These are phyloP conservation scores for Leishmania turanica DNA, from an alignment of 208 protist genomes.

Conservation along the genomic window DNA sequence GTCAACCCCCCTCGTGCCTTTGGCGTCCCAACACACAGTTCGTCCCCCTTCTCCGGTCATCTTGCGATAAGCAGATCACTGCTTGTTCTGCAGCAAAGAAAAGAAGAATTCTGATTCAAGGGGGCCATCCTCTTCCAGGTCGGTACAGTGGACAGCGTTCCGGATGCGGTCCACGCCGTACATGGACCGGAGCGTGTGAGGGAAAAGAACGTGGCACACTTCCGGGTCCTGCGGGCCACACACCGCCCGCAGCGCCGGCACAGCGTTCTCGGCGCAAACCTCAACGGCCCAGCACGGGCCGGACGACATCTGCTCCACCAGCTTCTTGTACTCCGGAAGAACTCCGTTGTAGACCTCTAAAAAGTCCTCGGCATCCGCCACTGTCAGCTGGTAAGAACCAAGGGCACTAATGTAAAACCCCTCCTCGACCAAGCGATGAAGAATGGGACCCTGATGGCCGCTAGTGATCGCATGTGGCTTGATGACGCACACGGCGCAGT, in stretches of 20 bases:
- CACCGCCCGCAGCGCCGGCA: slow-evolving; percentile 78
- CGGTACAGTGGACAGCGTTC: slow-evolving; percentile 96
- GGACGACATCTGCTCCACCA: slow-evolving; percentile 93
- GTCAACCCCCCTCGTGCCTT: not conserved
- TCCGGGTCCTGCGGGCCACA: slow-evolving; percentile 93
- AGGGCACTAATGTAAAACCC: slow-evolving; percentile 94
- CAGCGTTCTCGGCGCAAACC: slow-evolving; percentile 88
- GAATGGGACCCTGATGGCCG: slow-evolving; percentile 86
- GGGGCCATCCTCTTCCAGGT: slow-evolving; percentile 95
- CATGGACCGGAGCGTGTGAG: slow-evolving; percentile 92
- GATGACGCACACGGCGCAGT: slow-evolving; percentile 95
- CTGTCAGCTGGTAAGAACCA: slow-evolving; percentile 86
- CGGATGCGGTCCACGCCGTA: slow-evolving; percentile 88
- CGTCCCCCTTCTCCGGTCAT: not conserved
- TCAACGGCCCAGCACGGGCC: slow-evolving; percentile 90
- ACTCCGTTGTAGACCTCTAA: slow-evolving; percentile 97
- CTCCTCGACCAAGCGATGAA: slow-evolving; percentile 90
- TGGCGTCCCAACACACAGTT: not conserved
- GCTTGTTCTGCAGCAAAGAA: slow-evolving; percentile 85
- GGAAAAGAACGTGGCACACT: slow-evolving; percentile 90
- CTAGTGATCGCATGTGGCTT: slow-evolving; percentile 95
- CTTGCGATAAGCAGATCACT: not conserved
- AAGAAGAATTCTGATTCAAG: slow-evolving; percentile 96
- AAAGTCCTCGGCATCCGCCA: slow-evolving; percentile 95
- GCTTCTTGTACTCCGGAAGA: slow-evolving; percentile 92